phyloP scores from a whole-genome alignment of 306 rosid species.

The Prunus salicina region DNA sequence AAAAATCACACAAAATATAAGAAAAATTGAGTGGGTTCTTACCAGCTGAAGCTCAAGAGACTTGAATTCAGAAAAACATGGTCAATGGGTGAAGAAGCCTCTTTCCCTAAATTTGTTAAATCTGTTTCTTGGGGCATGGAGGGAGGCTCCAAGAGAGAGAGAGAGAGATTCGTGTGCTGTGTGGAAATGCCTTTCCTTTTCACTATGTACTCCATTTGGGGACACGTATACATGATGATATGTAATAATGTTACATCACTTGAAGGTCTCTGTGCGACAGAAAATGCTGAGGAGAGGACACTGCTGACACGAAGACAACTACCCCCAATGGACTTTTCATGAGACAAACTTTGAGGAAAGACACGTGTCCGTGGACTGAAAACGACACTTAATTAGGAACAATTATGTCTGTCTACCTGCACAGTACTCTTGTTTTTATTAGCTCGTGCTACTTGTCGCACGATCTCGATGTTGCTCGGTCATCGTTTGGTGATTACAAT shows the following conservation, averaged over 20 bases:
- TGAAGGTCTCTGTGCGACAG: constrained; percentile 27
- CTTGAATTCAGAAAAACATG: not conserved
- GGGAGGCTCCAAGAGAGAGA: constrained; percentile 9
- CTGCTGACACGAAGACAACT: constrained; percentile 26
- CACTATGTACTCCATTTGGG: constrained; percentile 8
- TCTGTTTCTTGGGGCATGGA: constrained; percentile 1
- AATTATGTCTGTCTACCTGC: not conserved
- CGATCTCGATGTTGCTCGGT: too few species aligned
- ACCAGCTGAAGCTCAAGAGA: not conserved
- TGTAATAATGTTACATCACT: constrained; percentile 22
- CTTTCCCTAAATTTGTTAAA: not conserved
- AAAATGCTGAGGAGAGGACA: constrained; percentile 22
- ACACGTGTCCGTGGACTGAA: constrained; percentile 35
- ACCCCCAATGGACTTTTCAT: constrained; percentile 28
- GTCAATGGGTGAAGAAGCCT: not conserved
- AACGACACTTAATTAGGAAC: not conserved
- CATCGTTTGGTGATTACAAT: too few species aligned
- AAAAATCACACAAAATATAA: too few species aligned
- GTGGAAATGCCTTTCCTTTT: not conserved
- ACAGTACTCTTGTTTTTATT: not conserved
- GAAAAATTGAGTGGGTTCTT: not conserved
- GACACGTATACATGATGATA: constrained; percentile 36
- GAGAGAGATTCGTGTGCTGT: not conserved
- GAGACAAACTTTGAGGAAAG: constrained; percentile 20
- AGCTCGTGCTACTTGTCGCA: not conserved